A percentile compares a stretch with the other conserved stretches of the same genome.
Evolutionary conservation across 2,329 filamentous ascomycete species (phyloP).

Genomic region (Exserohilum rostratum): DNA sequence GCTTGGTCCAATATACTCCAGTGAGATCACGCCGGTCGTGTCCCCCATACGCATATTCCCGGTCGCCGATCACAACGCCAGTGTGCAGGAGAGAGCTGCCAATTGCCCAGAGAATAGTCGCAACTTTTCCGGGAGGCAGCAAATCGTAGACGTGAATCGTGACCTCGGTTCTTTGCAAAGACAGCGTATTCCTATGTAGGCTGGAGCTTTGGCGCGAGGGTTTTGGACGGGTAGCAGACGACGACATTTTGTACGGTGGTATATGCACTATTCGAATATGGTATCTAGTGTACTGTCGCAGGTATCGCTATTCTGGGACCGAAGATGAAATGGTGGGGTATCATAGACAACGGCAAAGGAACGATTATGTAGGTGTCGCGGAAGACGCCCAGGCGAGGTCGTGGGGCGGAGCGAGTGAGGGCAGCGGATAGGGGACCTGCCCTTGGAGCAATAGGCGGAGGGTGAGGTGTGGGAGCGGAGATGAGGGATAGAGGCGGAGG

Average conservation of each 20-base stretch:
- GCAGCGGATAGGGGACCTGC: slow-evolving; percentile 24
- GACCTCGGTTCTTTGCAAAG: slow-evolving; percentile 74
- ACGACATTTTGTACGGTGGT: slow-evolving; percentile 31
- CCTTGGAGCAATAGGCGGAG: slow-evolving; percentile 20
- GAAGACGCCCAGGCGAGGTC: slow-evolving; percentile 1
- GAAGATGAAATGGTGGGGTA: slow-evolving; percentile 19
- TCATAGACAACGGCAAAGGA: slow-evolving; percentile 15
- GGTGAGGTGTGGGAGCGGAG: slow-evolving; percentile 8
- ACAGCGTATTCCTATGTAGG: slow-evolving; percentile 69
- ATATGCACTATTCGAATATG: slow-evolving; percentile 10
- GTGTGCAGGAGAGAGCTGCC: slow-evolving; percentile 81
- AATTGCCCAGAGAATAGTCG: slow-evolving; percentile 77
- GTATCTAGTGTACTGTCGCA: slow-evolving; percentile 2
- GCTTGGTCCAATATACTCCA: slow-evolving; percentile 83
- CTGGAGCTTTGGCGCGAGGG: slow-evolving; percentile 51
- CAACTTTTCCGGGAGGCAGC: slow-evolving; percentile 75
- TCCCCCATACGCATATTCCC: slow-evolving; percentile 85
- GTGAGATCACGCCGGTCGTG: slow-evolving; percentile 73
- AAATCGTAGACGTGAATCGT: slow-evolving; percentile 80
- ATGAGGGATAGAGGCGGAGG: slow-evolving; percentile 13
- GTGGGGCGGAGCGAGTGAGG: slow-evolving; percentile 12
- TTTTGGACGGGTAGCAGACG: slow-evolving; percentile 40
- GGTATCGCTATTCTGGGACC: slow-evolving; percentile 11
- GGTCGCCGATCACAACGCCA: slow-evolving; percentile 78
- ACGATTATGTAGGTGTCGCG: slow-evolving; percentile 4